Conservation (phyloP, 441 rosid genomes). For the Euphorbia corollata region DNA sequence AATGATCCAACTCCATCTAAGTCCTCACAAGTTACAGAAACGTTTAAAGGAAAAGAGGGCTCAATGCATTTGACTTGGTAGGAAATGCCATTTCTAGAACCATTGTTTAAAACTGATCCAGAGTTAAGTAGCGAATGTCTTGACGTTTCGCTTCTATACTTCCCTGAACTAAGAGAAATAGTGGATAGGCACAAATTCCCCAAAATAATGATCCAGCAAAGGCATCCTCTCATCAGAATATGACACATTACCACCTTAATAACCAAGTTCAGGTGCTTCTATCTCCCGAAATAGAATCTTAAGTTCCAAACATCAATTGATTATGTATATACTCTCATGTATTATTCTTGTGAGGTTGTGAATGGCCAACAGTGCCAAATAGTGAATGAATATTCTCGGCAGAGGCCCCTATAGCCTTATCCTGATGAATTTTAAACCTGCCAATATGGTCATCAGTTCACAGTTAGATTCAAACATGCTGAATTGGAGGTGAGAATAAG, state of each 20-base stretch:
- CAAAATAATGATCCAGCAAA: slow-evolving; percentile 45
- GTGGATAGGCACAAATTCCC: slow-evolving; percentile 26
- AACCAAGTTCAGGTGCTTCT: slow-evolving; percentile 16
- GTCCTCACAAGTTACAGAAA: slow-evolving; percentile 56
- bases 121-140: slow-evolving; percentile 24
- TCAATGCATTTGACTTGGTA: slow-evolving; percentile 20
- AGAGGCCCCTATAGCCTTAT: slow-evolving; percentile 5
- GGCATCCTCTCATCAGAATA: slow-evolving; percentile 36
- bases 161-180: slow-evolving; percentile 33
- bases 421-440: slow-evolving; percentile 25
- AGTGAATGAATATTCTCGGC: not conserved
- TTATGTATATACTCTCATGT: slow-evolving; percentile 14
- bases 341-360: slow-evolving; percentile 7
- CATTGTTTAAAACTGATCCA: slow-evolving; percentile 27
- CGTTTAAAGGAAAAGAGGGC: slow-evolving; percentile 16
- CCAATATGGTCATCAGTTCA: slow-evolving; percentile 18
- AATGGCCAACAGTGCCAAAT: slow-evolving; percentile 8
- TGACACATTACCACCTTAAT: slow-evolving; percentile 33
- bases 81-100: slow-evolving; percentile 24
- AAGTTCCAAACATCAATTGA: slow-evolving; percentile 13
- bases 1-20: slow-evolving; percentile 85
- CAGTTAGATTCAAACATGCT: not conserved
- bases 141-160: slow-evolving; percentile 24
- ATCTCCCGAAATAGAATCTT: slow-evolving; percentile 17
- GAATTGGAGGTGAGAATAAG: slow-evolving; percentile 5